Evolutionary conservation across 202 grass and related monocot species (phyloP).

Genomic region (Alloteropsis angusta): DNA sequence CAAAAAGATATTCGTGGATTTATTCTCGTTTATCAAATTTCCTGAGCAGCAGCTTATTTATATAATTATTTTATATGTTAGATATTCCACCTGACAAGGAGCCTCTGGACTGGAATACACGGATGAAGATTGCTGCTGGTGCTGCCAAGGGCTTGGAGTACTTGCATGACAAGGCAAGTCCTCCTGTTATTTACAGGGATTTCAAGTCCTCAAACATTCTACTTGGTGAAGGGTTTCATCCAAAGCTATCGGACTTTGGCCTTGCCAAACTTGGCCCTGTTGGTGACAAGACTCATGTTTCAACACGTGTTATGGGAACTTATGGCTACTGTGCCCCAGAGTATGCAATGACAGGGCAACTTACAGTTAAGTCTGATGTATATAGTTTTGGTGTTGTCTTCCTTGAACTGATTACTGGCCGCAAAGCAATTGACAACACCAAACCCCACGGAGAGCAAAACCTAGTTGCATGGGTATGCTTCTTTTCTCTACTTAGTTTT

Average conservation of each 20-base stretch:
- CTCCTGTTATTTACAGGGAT: conserved; percentile 90
- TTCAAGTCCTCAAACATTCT: conserved; percentile 98
- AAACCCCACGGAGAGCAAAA: conserved; percentile 80
- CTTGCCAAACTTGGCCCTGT: conserved; percentile 96
- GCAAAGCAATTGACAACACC: conserved; percentile 87
- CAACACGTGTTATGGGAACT: conserved; percentile 94
- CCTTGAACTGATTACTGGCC: conserved; percentile 88
- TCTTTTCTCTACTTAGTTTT: conserved; percentile 25
- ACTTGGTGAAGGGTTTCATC: conserved; percentile 72
- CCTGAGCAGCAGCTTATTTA: not conserved
- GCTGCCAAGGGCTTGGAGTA: conserved; percentile 92
- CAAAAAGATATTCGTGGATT: not conserved
- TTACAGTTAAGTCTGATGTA: conserved; percentile 95
- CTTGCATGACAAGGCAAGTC: conserved; percentile 84
- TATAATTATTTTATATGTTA: conserved; percentile 34
- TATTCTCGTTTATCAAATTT: not conserved
- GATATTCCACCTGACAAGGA: conserved; percentile 89
- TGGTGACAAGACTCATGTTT: conserved; percentile 97
- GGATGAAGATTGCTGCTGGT: conserved; percentile 97
- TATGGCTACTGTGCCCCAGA: conserved; percentile 96
- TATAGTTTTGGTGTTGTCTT: conserved; percentile 98
- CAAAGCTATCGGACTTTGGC: conserved; percentile 91
- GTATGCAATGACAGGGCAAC: conserved; percentile 94
- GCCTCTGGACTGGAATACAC: conserved; percentile 87
- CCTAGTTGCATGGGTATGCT: conserved; percentile 87